Base-by-base conservation (phyloP, 2,329 filamentous ascomycete genomes). In the Didymella sp. region DNA sequence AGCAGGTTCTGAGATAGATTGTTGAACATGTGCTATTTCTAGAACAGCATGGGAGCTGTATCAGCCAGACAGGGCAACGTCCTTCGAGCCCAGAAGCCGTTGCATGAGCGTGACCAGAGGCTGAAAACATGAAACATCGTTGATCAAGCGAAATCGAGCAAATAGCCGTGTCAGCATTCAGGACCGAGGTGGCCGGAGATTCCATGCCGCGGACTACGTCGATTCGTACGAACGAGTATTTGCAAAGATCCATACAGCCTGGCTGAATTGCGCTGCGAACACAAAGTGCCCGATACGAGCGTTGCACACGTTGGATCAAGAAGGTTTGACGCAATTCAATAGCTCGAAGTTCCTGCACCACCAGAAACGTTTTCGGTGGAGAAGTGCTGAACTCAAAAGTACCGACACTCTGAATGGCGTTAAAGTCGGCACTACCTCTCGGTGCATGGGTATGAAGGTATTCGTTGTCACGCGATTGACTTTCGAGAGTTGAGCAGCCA, bases 21-120 rank as follows among this genome's bases (percentile, higher is more conserved):
- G 24, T 47, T 37, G 63, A 62, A 49, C 44, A 41, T 63, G 42
- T 66, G 58, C 70, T 75, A 74, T 75, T 73, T 74, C 68, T 52
- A 66, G 71, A 61, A 42, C 47, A 60, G 52, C 52, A 56, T 55
- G 41, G 28, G 8, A 46, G 17, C 35, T 38, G 28, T 24, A 35
- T 22, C 35, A 46, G 21, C 46, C 9, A 47, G 8, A 35, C 22
- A 43, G 15, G 40, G 25, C 17, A 27, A n/a, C 44, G 40, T 43
- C 45, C 13, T 15, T 50, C 24, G 13, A 31, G 31, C 40, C 43
- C 31, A 35, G n/a, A 43, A 51, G 51, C 43, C 38, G 47, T 58
- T 54, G 33, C 54, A 35, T 56, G 49, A 58, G 48, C 57, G 56
- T 58, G 53, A 56, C 52, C 52, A 66, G 46, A 47, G 30, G 41